Base-by-base conservation (phyloP, 1,139 yeast genomes). In the Nakaseomyces nivariensis region DNA sequence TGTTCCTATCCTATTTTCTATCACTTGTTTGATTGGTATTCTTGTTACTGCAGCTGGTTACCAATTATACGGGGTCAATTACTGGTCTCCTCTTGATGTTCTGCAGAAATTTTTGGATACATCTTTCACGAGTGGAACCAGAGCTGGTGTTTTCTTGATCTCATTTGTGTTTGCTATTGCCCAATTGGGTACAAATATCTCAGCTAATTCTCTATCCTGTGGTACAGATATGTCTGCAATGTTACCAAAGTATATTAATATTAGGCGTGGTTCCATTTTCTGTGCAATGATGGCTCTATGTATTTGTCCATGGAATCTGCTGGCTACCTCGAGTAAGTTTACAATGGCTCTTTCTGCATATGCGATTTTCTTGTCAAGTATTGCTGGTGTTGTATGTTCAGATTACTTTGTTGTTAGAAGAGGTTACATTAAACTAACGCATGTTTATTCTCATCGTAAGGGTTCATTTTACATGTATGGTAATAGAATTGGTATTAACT, bases 201-300 rank as follows among this genome's bases (percentile, higher is more conserved):
- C 94, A 37, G 96, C 96, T 11, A 89, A 89, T 69, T 83, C 95
- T 4, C 72, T 89, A 49, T 82, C 95, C 4, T 92, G 94, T 49
- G 96, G 96, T 63, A 88, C 95, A 4, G 97, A 89, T 69, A 79
- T 87, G 71, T 79, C 96, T 11, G 95, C 96, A 1, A 65, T 89
- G 56, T 66, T 86, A 47, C 96, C 97, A 37, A 74, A 82, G 52
- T 87, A 73, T 67, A 72, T 89, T 63, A 87, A 83, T 69, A 88
- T 89, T 60, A 77, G 95, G 67, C 80, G 97, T 57, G 87, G 87
- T 60, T 83, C 89, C 3, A 84, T 80, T 61, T 70, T 89, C 49
- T 87, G 96, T 73, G 95, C 95, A 0, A 67, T 73, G 5, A 70
- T 88, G 57, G 94, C 94, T 0, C 76, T 85, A 56, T 79, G 83